Base-by-base conservation (phyloP, 495 filamentous ascomycete species). In the Penicillium atrosanguineum region DNA sequence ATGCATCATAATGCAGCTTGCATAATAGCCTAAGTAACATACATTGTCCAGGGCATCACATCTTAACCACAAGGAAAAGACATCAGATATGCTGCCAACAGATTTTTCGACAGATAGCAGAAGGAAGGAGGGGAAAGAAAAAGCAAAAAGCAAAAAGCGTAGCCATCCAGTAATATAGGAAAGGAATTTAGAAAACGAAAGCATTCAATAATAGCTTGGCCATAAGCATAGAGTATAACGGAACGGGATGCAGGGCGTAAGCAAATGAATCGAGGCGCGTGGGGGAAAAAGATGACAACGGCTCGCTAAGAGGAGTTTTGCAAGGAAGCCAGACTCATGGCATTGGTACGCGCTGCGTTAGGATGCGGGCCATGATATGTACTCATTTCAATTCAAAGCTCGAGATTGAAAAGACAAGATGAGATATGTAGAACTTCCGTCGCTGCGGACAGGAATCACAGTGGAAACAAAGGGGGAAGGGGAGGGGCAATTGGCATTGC, bases 401-500 rank as follows among this genome's bases (percentile, higher is more conserved):
- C 51, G 46, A 44, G 48, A 37, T 48, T 29, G 54, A 61, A 57
- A 38, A 31, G 44, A 44, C 48, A 65, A 46, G 55, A 41, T 46
- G 60, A 46, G 31, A 53, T 47, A 61, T 56, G 52, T 53, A 57
- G 59, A 56, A 44, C 44, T 36, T 38, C 36, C 44, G 16, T 19
- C 51, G 18, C 20, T 29, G 46, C 26, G 43, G 31, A 39, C 14
- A 28, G 26, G 38, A 40, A 42, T 45, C 19, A 42, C 34, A 38
- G 34, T 5, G 18, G 3, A 46, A 52, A 62, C 39, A 64, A 64
- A 50, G 54, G 16, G 34, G 55, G 44, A 14, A 55, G 52, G 55
- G 21, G 29, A 41, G 52, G 41, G 50, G 54, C 69, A 60, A 65
- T 57, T 66, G 60, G 56, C 48, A 64, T 57, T 66, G 60, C 58